A percentile compares a stretch with the other conserved stretches of the same genome.
Evolutionary conservation across 169 alveolate genomes (phyloP).

Genomic region (Eimeria brunetti): DNA sequence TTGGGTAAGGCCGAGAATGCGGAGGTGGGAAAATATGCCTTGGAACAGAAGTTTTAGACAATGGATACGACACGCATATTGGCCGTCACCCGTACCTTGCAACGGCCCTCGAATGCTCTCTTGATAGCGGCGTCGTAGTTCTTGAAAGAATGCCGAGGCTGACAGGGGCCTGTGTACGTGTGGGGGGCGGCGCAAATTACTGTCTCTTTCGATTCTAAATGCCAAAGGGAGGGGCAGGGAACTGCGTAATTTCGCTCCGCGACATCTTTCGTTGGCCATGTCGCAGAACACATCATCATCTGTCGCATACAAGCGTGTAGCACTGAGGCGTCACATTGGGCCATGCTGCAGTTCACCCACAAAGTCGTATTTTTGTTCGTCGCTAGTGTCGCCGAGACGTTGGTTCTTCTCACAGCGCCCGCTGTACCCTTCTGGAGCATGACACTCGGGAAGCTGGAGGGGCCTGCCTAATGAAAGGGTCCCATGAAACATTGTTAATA

Average conservation of each 20-base stretch:
- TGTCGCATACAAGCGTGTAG: neutral
- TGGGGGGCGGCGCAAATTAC: conserved; percentile 68
- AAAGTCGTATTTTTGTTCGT: conserved; percentile 45
- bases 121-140: conserved; percentile 54
- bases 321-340: neutral
- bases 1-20: conserved; percentile 45
- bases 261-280: conserved; percentile 70
- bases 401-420: conserved; percentile 63
- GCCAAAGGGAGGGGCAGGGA: conserved; percentile 75
- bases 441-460: conserved; percentile 59
- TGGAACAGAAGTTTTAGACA: neutral
- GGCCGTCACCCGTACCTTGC: conserved; percentile 56
- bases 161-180: conserved; percentile 70
- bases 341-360: conserved; percentile 2
- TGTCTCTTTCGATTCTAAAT: conserved; percentile 52
- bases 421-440: conserved; percentile 58
- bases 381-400: conserved; percentile 18
- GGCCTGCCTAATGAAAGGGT: neutral
- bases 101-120: conserved; percentile 70
- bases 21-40: conserved; percentile 75
- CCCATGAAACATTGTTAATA: neutral
- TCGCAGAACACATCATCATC: conserved; percentile 69
- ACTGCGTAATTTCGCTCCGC: conserved; percentile 68
- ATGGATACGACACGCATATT: neutral
- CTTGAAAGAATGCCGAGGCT: conserved; percentile 57